A percentile compares a stretch with the other conserved stretches of the same genome.
phyloP scores from a whole-genome alignment of 2,329 filamentous ascomycete species.

The Penicillium sp. region DNA sequence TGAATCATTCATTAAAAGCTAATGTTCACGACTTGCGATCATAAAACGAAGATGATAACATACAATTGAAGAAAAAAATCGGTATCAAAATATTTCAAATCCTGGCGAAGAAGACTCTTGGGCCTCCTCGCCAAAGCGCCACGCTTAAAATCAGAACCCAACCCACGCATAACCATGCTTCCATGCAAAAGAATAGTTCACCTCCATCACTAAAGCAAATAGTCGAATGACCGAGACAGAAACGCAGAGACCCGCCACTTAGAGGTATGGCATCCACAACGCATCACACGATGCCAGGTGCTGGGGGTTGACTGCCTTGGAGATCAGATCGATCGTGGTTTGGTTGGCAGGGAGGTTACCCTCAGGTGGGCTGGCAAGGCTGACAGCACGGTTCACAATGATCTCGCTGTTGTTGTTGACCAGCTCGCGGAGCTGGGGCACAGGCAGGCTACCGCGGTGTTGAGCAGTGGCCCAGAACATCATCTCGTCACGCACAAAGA shows the following conservation, averaged over 20 bases:
- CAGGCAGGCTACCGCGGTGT: slow-evolving; percentile 64
- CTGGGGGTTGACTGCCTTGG: slow-evolving; percentile 88
- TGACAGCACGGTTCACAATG: slow-evolving; percentile 86
- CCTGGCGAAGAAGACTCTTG: slow-evolving; percentile 4
- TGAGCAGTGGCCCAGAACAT: slow-evolving; percentile 90
- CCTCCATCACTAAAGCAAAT: background rate
- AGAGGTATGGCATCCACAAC: slow-evolving; percentile 97
- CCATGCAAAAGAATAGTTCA: slow-evolving; percentile 10
- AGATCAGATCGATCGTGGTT: slow-evolving; percentile 91
- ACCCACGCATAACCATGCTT: slow-evolving; percentile 12
- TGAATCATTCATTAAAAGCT: background rate
- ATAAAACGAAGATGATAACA: slow-evolving; percentile 15
- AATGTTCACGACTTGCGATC: background rate
- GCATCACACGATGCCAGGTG: slow-evolving; percentile 86
- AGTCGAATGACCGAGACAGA: slow-evolving; percentile 14
- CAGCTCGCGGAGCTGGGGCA: slow-evolving; percentile 71
- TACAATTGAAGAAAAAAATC: slow-evolving; percentile 17
- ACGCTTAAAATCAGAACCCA: slow-evolving; percentile 23
- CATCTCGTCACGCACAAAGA: slow-evolving; percentile 98
- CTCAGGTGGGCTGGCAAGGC: slow-evolving; percentile 73
- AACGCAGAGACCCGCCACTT: slow-evolving; percentile 16
- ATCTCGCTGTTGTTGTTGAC: slow-evolving; percentile 85
- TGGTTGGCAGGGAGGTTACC: slow-evolving; percentile 89
- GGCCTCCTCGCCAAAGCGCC: slow-evolving; percentile 21
- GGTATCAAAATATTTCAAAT: slow-evolving; percentile 21